phyloP scores from a whole-genome alignment of 139 green algal genomes.

The Chlamydomonas eustigma region DNA sequence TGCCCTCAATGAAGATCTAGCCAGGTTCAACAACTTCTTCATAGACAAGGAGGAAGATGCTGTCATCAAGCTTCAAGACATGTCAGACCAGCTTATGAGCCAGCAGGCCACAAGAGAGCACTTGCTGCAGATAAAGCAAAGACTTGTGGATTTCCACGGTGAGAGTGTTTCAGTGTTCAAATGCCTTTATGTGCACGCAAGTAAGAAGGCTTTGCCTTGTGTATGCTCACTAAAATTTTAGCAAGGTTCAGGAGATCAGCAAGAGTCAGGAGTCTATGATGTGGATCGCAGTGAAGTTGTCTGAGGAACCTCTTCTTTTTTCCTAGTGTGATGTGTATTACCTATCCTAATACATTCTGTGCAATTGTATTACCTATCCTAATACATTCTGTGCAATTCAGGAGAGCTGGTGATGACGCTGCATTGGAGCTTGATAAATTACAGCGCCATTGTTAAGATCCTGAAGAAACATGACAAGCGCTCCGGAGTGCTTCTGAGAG shows the following conservation, averaged over 20 bases:
- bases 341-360: too few relatives aligned
- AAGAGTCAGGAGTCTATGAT: too few relatives aligned
- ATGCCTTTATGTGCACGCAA: neutral
- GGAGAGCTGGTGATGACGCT: slow-evolving; percentile 61
- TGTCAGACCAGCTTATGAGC: slow-evolving; percentile 38
- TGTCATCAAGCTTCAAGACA: slow-evolving; percentile 65
- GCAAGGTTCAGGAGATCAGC: too few relatives aligned
- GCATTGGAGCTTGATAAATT: slow-evolving; percentile 77
- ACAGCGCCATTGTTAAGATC: slow-evolving; percentile 79
- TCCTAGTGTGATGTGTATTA: too few relatives aligned
- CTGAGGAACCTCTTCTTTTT: too few relatives aligned
- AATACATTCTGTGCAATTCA: too few relatives aligned
- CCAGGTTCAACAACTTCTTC: slow-evolving; percentile 71
- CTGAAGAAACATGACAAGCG: slow-evolving; percentile 86
- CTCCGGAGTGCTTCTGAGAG: slow-evolving; percentile 55
- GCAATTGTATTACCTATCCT: neutral
- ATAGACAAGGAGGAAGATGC: slow-evolving; percentile 76
- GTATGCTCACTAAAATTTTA: too few relatives aligned
- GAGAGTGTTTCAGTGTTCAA: neutral
- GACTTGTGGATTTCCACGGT: slow-evolving; percentile 26
- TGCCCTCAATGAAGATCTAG: slow-evolving; percentile 58
- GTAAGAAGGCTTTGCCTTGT: too few relatives aligned
- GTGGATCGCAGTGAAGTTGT: too few relatives aligned
- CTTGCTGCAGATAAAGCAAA: neutral
- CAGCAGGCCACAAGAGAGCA: neutral